These are phyloP conservation scores for Salix arbutifolia DNA, from an alignment of 345 rosid genomes.

Conservation along the genomic window DNA sequence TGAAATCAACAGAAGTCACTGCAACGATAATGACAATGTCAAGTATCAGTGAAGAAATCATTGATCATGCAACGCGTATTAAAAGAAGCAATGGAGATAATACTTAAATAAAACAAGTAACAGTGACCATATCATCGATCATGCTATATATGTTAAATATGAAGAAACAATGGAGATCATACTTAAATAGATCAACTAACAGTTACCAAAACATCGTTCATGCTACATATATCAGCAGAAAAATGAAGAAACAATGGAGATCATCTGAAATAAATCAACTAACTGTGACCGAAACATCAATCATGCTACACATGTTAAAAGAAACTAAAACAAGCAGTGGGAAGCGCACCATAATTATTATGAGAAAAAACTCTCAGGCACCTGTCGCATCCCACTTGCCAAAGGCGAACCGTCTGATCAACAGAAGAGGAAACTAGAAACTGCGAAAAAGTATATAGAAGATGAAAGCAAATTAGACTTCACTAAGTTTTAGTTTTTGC, in stretches of 20 bases:
- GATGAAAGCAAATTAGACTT: not conserved
- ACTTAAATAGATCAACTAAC: not conserved
- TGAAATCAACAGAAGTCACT: slow-evolving; percentile 66
- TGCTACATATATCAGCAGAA: too few relatives aligned
- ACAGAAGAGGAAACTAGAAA: slow-evolving; percentile 23
- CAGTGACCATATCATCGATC: not conserved
- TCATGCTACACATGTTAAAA: not conserved
- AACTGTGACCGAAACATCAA: not conserved
- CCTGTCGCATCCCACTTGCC: slow-evolving; percentile 28
- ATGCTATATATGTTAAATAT: not conserved
- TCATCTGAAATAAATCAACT: not conserved
- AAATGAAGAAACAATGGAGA: not conserved
- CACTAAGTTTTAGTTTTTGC: not conserved
- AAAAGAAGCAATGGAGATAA: not conserved
- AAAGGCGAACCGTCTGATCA: slow-evolving; percentile 27
- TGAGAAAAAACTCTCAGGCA: slow-evolving; percentile 28
- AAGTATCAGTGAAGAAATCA: slow-evolving; percentile 7
- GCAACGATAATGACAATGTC: slow-evolving; percentile 12
- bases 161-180: not conserved
- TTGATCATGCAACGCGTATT: not conserved
- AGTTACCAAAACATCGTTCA: not conserved
- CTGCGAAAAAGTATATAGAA: slow-evolving; percentile 23
- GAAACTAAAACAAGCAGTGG: not conserved
- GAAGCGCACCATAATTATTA: slow-evolving; percentile 24
- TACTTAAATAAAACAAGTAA: not conserved